Percentiles rank a stretch among this genome's conserved stretches.
phyloP scores from a whole-genome alignment of 768 basidiomycete species.

The Cystobasidium onofrii region DNA sequence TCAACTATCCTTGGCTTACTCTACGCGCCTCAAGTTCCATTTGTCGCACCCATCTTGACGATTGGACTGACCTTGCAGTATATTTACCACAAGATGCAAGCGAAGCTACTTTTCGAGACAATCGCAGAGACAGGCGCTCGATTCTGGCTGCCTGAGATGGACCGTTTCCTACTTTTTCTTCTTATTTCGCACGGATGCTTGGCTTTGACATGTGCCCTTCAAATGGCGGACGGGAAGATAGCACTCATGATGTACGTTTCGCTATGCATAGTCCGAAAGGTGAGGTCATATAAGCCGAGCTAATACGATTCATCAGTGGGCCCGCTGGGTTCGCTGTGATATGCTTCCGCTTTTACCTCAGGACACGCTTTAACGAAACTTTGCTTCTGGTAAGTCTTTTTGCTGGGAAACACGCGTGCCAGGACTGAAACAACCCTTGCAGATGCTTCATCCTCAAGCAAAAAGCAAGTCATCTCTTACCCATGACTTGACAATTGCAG shows the following conservation, averaged over 20 bases:
- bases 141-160: slow-evolving; percentile 31
- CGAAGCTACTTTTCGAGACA: not conserved
- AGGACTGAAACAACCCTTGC: not conserved
- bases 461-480: not conserved
- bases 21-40: slow-evolving; percentile 18
- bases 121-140: slow-evolving; percentile 10
- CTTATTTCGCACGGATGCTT: slow-evolving; percentile 7
- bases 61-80: slow-evolving; percentile 11
- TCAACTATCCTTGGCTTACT: not conserved
- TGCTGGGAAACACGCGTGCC: too few species aligned
- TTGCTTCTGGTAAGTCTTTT: not conserved
- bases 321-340: not conserved
- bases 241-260: slow-evolving; percentile 10
- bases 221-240: slow-evolving; percentile 1
- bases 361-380: not conserved
- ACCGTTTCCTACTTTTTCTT: slow-evolving; percentile 19
- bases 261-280: not conserved
- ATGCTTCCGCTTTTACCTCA: not conserved
- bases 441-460: slow-evolving; percentile 17
- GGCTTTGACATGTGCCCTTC: slow-evolving; percentile 6
- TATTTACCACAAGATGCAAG: slow-evolving; percentile 10
- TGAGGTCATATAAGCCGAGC: not conserved
- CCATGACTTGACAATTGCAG: not conserved
- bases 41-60: slow-evolving; percentile 1
- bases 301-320: not conserved